phyloP scores from a whole-genome alignment of 73 alveolate species.

The Paramecium pentaurelia region DNA sequence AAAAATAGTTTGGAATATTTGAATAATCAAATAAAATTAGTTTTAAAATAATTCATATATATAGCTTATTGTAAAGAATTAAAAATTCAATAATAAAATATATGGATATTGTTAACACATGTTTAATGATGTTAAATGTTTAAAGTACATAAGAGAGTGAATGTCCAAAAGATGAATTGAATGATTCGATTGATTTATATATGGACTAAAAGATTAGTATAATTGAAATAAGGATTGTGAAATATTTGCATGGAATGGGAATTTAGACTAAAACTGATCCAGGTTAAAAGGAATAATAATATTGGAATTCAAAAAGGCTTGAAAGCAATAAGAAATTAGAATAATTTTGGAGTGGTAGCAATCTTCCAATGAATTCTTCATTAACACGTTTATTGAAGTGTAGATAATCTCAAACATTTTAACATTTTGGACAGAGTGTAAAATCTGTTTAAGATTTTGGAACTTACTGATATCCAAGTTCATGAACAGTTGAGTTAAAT shows the following conservation, averaged over 20 bases:
- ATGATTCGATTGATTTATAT: constrained; percentile 20
- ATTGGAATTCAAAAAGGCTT: not conserved
- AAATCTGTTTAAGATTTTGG: not conserved
- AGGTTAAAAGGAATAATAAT: not conserved
- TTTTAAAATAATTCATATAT: not conserved
- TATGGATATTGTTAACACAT: not conserved
- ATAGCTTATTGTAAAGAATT: not conserved
- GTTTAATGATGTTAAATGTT: not conserved
- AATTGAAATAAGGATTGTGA: not conserved
- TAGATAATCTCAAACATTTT: not conserved
- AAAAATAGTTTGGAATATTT: not conserved
- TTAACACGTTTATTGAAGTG: not conserved
- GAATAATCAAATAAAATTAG: not conserved
- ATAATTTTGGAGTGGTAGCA: not conserved
- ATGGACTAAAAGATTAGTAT: not conserved
- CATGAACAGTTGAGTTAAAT: not conserved
- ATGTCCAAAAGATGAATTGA: not conserved
- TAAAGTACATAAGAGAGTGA: not conserved
- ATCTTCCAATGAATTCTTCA: not conserved
- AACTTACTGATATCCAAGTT: not conserved
- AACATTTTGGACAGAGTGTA: not conserved
- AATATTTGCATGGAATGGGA: not conserved
- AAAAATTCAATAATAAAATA: not conserved
- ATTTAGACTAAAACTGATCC: constrained; percentile 32
- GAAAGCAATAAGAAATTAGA: not conserved